phyloP scores from a whole-genome alignment of 129 eudicot species.

The Logfia minima region DNA sequence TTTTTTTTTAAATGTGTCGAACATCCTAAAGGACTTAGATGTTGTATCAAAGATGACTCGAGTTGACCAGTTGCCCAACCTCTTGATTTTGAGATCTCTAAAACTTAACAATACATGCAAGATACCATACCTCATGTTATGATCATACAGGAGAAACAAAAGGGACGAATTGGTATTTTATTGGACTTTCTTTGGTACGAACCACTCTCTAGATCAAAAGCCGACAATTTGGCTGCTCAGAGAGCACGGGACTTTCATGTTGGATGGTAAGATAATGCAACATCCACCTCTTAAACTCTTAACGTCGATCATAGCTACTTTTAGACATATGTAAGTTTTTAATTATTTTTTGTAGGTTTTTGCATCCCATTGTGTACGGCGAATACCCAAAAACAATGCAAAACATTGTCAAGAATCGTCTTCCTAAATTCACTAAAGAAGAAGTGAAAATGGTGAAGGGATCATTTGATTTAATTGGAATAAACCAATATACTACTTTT shows the following conservation, averaged over 20 bases:
- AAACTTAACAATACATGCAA: not conserved
- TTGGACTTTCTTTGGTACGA: slow-evolving; percentile 94
- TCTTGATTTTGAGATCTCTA: not conserved
- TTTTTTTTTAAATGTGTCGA: too few species aligned
- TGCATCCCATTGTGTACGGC: slow-evolving; percentile 86
- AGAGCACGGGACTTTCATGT: slow-evolving; percentile 91
- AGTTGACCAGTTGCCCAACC: too few species aligned
- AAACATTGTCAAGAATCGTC: slow-evolving; percentile 66
- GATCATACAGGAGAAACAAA: slow-evolving; percentile 55
- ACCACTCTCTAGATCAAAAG: slow-evolving; percentile 69
- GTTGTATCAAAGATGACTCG: not conserved
- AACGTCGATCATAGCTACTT: not conserved
- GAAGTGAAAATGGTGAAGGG: slow-evolving; percentile 86
- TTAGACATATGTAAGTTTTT: not conserved
- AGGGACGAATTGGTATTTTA: slow-evolving; percentile 82
- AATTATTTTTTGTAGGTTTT: slow-evolving; percentile 50
- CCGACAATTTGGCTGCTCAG: slow-evolving; percentile 76
- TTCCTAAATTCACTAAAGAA: slow-evolving; percentile 70
- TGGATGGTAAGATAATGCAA: slow-evolving; percentile 63
- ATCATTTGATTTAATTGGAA: slow-evolving; percentile 74
- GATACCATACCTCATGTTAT: not conserved
- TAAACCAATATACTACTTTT: slow-evolving; percentile 87
- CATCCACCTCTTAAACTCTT: not conserved
- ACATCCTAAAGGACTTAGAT: too few species aligned
- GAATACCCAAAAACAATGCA: slow-evolving; percentile 90